These are phyloP conservation scores for Phytopythium chamaehyphon DNA, from an alignment of 352 stramenopile genomes.

Conservation along the genomic window DNA sequence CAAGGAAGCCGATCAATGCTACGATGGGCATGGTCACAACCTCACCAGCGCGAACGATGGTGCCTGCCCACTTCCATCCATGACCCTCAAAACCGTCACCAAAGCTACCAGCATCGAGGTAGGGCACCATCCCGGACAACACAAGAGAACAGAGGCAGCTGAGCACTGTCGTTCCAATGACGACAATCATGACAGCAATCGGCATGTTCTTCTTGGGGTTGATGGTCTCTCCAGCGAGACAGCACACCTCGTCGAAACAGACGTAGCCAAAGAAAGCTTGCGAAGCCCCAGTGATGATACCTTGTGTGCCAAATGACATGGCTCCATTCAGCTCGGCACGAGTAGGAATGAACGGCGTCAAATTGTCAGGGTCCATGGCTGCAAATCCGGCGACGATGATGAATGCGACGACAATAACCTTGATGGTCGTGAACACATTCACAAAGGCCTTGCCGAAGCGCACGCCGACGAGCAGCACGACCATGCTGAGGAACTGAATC, in stretches of 20 bases:
- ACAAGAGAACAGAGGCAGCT: conserved; percentile 87
- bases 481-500: conserved; percentile 62
- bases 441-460: conserved; percentile 86
- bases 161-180: conserved; percentile 77
- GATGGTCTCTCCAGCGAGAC: conserved; percentile 86
- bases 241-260: conserved; percentile 96
- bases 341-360: conserved; percentile 81
- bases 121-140: conserved; percentile 91
- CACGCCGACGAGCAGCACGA: conserved; percentile 79
- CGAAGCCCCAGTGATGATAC: conserved; percentile 76
- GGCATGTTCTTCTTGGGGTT: conserved; percentile 87
- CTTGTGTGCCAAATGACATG: conserved; percentile 59
- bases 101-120: conserved; percentile 33
- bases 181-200: conserved; percentile 85
- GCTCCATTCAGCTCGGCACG: conserved; percentile 21
- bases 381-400: conserved; percentile 89
- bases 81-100: conserved; percentile 40
- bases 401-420: conserved; percentile 89
- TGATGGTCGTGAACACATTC: conserved; percentile 89
- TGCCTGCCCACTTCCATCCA: conserved; percentile 65
- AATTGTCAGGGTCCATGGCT: conserved; percentile 77
- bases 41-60: conserved; percentile 89
- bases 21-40: conserved; percentile 94
- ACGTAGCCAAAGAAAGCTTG: conserved; percentile 96
- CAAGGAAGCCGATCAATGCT: conserved; percentile 93